Conservation (phyloP, 768 basidiomycete species). For the Cystofilobasidium ferigula region DNA sequence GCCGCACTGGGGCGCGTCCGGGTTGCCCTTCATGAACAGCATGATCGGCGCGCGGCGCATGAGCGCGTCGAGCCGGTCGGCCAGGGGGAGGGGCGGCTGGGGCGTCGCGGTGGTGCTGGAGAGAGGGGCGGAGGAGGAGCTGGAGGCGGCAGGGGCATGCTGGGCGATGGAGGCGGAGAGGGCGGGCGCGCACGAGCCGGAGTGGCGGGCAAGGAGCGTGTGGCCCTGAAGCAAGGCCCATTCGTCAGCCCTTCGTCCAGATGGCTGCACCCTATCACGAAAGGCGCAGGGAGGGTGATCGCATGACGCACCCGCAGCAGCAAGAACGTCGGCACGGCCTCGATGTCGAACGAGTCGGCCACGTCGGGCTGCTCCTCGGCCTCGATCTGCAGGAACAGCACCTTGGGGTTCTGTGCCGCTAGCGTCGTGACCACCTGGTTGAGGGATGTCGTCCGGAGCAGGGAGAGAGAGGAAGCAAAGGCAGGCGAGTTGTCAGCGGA, state of each 20-base stretch:
- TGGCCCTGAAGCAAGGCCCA: slow-evolving; percentile 55
- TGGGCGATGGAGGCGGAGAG: slow-evolving; percentile 52
- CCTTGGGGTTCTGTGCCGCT: slow-evolving; percentile 54
- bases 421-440: slow-evolving; percentile 55
- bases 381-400: slow-evolving; percentile 75
- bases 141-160: slow-evolving; percentile 22
- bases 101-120: slow-evolving; percentile 24
- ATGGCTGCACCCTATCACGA: background rate
- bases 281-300: too few relatives aligned
- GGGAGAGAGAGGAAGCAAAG: too few relatives aligned
- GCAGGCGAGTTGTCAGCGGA: too few relatives aligned
- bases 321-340: slow-evolving; percentile 75
- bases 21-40: slow-evolving; percentile 96
- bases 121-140: slow-evolving; percentile 26
- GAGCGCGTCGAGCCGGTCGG: slow-evolving; percentile 51
- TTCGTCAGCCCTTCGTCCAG: background rate
- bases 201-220: slow-evolving; percentile 62
- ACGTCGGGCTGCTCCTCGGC: slow-evolving; percentile 73
- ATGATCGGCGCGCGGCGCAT: slow-evolving; percentile 71
- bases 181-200: slow-evolving; percentile 62
- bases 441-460: too few relatives aligned
- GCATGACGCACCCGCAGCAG: slow-evolving; percentile 57
- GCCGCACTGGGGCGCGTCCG: slow-evolving; percentile 73
- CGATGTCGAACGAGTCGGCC: slow-evolving; percentile 80
- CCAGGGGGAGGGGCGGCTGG: slow-evolving; percentile 46